Base-by-base conservation (phyloP, 116 monocot genomes). In the Iris pallida region DNA sequence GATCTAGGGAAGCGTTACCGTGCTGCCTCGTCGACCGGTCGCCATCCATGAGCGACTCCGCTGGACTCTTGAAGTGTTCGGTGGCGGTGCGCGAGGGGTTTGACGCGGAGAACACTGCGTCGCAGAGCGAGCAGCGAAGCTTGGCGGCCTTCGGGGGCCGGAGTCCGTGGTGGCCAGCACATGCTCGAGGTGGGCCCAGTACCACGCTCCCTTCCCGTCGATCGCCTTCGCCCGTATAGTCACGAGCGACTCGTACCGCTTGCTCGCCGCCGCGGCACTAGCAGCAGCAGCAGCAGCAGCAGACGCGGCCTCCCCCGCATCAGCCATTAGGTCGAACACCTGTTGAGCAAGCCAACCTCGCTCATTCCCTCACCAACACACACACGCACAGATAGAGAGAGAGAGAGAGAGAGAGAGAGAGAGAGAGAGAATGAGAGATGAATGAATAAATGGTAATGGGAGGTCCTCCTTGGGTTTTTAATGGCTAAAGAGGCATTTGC, bases 51-150 rank as follows among this genome's bases (percentile, higher is more conserved):
- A n/a, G n/a, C n/a, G n/a, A n/a, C n/a, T n/a, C n/a, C n/a, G n/a
- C n/a, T n/a, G n/a, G n/a, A 54, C 92, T 84, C 79, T 97, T 97
- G 74, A 92, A 83, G 70, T 97, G 97, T 74, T 97, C 97, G n/a
- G 97, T 87, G 20, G 97, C 97, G 14, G 97, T 92, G 20, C 97
- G 80, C 4, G 97, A 97, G 4, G 97, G 97, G 69, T 97, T 97
- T n/a, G 97, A 97, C 8, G 97, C 97, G 45, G 97, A 97, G 87
- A 97, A 97, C 41, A 89, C 68, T 57, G 97, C 90, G 56, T 83
- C 70, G 64, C 97, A 97, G 56, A 97, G 89, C 44, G 85, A 76
- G 78, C 92, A 97, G 0, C 87, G 86, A 47, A 97, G 92, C 80
- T 97, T 97, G 40, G 92, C 97, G 47, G 92, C 89, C 53, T 85